phyloP scores from a whole-genome alignment of 1,284 basidiomycete genomes.

The Boletus smithii region DNA sequence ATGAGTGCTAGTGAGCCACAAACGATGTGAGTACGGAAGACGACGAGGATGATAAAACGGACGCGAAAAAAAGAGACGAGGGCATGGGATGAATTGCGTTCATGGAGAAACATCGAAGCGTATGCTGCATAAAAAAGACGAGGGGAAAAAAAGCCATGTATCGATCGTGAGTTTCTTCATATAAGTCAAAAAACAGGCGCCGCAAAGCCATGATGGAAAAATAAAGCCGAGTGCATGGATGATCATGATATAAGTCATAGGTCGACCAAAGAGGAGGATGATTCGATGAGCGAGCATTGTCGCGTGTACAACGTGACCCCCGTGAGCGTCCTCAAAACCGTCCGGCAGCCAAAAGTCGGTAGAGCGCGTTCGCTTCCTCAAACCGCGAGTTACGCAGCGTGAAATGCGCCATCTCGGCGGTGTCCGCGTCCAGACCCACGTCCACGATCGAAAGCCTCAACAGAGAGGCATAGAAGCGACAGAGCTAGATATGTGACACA shows the following conservation, averaged over 20 bases:
- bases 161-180: conserved; percentile 11
- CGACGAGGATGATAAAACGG: not conserved
- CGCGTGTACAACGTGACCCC: not conserved
- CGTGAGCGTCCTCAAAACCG: conserved; percentile 32
- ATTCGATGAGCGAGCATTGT: not conserved
- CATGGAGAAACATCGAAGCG: not conserved
- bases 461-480: conserved; percentile 70
- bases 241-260: too few species aligned
- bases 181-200: too few species aligned
- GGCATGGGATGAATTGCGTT: not conserved
- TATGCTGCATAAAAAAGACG: too few species aligned
- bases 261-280: too few species aligned
- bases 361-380: conserved; percentile 70
- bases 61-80: conserved; percentile 4
- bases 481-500: conserved; percentile 46
- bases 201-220: conserved; percentile 9
- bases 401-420: conserved; percentile 72
- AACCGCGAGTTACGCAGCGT: conserved; percentile 64
- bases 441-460: conserved; percentile 63
- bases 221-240: conserved; percentile 1
- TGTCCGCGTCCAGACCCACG: conserved; percentile 56
- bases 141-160: not conserved
- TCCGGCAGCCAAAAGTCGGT: conserved; percentile 51
- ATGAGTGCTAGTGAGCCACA: conserved; percentile 17
- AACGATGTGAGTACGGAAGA: conserved; percentile 8